Evolutionary conservation across 768 basidiomycete species (phyloP).

Genomic region (Suillus plorans): DNA sequence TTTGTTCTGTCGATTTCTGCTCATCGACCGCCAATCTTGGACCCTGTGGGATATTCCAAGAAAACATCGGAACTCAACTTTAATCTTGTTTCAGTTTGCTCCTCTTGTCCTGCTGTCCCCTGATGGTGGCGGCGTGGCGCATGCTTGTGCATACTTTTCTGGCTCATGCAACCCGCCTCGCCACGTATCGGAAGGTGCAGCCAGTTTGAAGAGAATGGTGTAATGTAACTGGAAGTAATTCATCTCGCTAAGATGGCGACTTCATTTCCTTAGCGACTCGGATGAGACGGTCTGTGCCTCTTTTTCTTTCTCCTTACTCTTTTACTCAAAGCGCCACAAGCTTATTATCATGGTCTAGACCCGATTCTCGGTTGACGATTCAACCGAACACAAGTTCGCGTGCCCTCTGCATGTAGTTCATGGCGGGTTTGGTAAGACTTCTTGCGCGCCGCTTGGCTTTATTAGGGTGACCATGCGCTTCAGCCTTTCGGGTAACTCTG

Average conservation of each 20-base stretch:
- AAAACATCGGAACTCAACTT: background rate
- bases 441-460: conserved; percentile 1
- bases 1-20: background rate
- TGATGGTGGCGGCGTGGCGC: too few relatives aligned
- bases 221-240: background rate
- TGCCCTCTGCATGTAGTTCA: background rate
- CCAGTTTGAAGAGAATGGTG: background rate
- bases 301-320: conserved; percentile 2
- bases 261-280: conserved; percentile 2
- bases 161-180: too few relatives aligned
- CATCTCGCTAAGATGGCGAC: background rate
- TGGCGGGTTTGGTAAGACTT: conserved; percentile 6
- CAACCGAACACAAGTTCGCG: background rate
- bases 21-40: background rate
- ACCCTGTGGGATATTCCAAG: background rate
- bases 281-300: background rate
- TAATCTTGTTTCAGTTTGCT: background rate
- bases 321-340: background rate
- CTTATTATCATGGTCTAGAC: conserved; percentile 1
- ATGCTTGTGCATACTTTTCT: background rate
- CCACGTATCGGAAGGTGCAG: background rate
- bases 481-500: background rate
- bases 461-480: conserved; percentile 1
- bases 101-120: background rate
- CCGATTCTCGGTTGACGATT: background rate